Base-by-base conservation (phyloP, 331 rosid species). In the Malus hybrid region DNA sequence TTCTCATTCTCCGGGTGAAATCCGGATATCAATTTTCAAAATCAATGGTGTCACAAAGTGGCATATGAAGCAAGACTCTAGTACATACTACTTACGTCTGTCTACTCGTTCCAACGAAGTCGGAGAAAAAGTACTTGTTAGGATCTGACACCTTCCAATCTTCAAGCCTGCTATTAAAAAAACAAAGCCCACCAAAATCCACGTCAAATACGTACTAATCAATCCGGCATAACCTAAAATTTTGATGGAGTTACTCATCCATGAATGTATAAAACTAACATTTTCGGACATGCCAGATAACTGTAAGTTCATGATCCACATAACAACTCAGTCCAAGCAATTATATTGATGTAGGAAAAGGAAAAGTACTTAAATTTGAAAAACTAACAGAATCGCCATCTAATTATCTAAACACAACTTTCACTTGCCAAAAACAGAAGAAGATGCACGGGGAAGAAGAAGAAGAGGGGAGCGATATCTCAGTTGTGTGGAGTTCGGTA, bases 121-220 rank as follows among this genome's bases (percentile, higher is more conserved):
- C 46, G 46, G 46, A 90, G 78, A 94, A 92, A 83, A 94, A 94
- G 81, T 81, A 82, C 78, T 94, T 92, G 89, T 88, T 94, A 3
- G 99, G 95, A 84, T 92, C 99, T 75, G 91, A 92, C 70, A 72
- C 18, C 74, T 86, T 82, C 95, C 95, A 92, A 69, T 94, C 97
- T 77, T 94, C 96, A 60, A 97, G 97, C 77, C 87, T 88, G 87
- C 97, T 88, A 58, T 97, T 94, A 89, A 34, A 81, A 80, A 76
- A 58, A 13, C n/a, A 50, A 50, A 50, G 24, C 56, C n/a, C 56
- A 50, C 46, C 56, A 50, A 50, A 50, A 50, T 50, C 56, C 19
- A 15, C 19, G 16, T 50, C 56, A 50, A 74, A 74, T 39, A 39
- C 46, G 4, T 29, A 66, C 73, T 33, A 42, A 63, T 62, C 71